Evolutionary conservation across 169 alveolate genomes (phyloP), one percentile per base, ranked within the genome.

Genomic region (Plasmodium inui): DNA sequence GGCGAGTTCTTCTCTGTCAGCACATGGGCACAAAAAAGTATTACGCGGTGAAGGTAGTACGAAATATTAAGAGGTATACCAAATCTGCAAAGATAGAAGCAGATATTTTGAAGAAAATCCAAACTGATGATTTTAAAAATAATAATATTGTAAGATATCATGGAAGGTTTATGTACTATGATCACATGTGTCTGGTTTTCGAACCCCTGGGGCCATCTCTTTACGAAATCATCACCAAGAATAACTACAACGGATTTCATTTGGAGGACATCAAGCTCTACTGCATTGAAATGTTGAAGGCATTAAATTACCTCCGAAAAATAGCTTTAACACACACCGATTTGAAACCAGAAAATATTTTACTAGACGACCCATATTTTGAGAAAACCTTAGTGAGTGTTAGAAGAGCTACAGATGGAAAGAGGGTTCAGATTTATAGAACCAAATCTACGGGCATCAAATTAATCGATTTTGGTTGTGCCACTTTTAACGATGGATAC

Each of bases 401-500:
- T 95, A 91, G 80, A 93, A 76, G 93, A 95, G 92, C 84, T 96
- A 85, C 83, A 93, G 97, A 95, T 96, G 93, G 88, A 78, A 71
- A 72, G 80, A 78, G 50, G 67, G 80, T 73, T 39, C 82, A 74
- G 78, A 81, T 92, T 30, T 71, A 46, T 95, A 93, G 98, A 83
- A 98, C 99, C 34, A 95, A 96, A 53, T 85, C 96, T 61, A 94
- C 98, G 53, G 98, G 97, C 46, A 98, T 99, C 9, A 98, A 99
- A 95, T 85, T 99, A 61, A 99, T 99, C 61, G 99, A 99, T 95
- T 99, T 99, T 94, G 99, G 99, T 46, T 98, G 99, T 39, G 99
- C 99, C 9, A 99, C 99, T 2, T 98, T 97, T 95, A 98, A 97
- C 88, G 97, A 96, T 88, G 99, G 99, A 82, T 98, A 98, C 90